Conservation (phyloP, 768 basidiomycete species). For the Ramaria sp. region DNA sequence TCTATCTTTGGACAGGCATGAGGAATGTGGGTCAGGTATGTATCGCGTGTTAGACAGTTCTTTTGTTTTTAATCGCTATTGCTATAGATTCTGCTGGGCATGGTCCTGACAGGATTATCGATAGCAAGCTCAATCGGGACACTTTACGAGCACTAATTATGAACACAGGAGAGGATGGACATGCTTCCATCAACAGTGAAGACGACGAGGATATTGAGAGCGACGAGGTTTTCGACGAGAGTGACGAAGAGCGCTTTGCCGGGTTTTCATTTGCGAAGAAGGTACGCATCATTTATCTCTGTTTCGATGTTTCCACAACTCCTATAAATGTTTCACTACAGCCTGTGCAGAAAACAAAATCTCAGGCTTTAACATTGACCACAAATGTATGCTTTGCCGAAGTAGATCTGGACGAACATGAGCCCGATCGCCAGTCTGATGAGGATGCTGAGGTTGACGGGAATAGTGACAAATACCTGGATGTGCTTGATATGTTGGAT, state of each 20-base stretch:
- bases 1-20: constrained; percentile 48
- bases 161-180: constrained; percentile 22
- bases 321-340: background rate
- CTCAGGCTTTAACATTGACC: constrained; percentile 14
- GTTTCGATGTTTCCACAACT: background rate
- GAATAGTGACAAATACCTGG: constrained; percentile 47
- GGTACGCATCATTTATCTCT: constrained; percentile 5
- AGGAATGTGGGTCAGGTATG: constrained; percentile 17
- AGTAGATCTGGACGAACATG: constrained; percentile 59
- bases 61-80: no score
- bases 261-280: constrained; percentile 40
- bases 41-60: no score
- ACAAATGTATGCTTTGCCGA: constrained; percentile 35
- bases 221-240: constrained; percentile 76
- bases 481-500: constrained; percentile 56
- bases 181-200: constrained; percentile 29
- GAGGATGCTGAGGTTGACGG: constrained; percentile 14
- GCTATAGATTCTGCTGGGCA: constrained; percentile 12
- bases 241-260: constrained; percentile 68
- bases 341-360: background rate
- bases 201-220: constrained; percentile 85
- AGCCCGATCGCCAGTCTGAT: constrained; percentile 8
- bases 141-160: constrained; percentile 14
- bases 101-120: constrained; percentile 30
- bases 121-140: constrained; percentile 15